Conservation (phyloP, 2,329 filamentous ascomycete species). For the Fonsecaea multimorphosa region DNA sequence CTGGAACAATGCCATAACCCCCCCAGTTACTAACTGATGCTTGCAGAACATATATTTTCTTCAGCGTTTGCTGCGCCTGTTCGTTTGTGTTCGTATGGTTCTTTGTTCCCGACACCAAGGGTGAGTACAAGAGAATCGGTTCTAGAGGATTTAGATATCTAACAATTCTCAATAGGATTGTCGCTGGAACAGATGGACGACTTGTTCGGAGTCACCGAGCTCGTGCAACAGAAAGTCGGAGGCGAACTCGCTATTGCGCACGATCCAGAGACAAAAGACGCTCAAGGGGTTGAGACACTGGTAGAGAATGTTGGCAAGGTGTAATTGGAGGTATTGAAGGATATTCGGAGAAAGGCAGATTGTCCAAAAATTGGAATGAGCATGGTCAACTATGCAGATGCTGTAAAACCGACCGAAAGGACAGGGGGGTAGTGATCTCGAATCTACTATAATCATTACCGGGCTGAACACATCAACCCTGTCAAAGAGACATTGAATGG, state of each 20-base stretch:
- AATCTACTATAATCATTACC: too few species aligned
- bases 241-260: not conserved
- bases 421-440: too few species aligned
- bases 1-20: not conserved
- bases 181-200: conserved; percentile 69
- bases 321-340: conserved; percentile 36
- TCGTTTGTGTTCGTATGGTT: conserved; percentile 61
- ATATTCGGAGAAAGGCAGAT: not conserved
- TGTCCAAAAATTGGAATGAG: too few species aligned
- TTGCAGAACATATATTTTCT: conserved; percentile 70
- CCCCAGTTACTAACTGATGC: conserved; percentile 52
- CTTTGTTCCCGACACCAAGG: conserved; percentile 74
- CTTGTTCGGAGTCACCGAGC: conserved; percentile 61
- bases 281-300: not conserved
- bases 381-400: too few species aligned
- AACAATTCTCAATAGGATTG: conserved; percentile 6
- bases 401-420: too few species aligned
- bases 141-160: not conserved
- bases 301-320: conserved; percentile 16
- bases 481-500: not conserved
- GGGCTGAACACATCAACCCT: not conserved
- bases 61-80: conserved; percentile 51
- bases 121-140: conserved; percentile 43
- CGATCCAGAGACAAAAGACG: not conserved
- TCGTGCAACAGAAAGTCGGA: conserved; percentile 8